A percentile compares a stretch with the other conserved stretches of the same genome.
phyloP scores from a whole-genome alignment of 495 filamentous ascomycete genomes.

The Trichoderma erinaceum region DNA sequence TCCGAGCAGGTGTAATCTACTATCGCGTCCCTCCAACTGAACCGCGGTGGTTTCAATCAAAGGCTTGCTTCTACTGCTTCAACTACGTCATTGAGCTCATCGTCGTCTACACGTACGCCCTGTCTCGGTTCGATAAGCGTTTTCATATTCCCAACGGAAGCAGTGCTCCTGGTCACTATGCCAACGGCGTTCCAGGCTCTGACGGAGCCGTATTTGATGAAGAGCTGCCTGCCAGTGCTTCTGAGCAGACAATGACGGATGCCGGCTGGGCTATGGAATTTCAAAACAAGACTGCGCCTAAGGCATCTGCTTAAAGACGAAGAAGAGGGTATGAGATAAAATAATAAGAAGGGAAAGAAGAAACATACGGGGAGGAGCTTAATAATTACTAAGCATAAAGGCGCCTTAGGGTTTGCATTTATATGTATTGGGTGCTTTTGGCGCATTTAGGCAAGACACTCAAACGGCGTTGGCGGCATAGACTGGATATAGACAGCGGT shows the following conservation, averaged over 20 bases:
- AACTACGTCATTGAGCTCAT: constrained; percentile 67
- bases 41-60: constrained; percentile 62
- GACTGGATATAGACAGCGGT: constrained; percentile 1
- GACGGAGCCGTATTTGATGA: background rate
- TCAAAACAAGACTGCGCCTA: background rate
- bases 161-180: constrained; percentile 37
- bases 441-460: background rate
- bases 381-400: background rate
- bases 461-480: background rate
- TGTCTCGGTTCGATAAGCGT: constrained; percentile 61
- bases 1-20: constrained; percentile 56
- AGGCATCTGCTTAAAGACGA: background rate
- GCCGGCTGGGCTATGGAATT: background rate
- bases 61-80: constrained; percentile 74
- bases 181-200: constrained; percentile 15
- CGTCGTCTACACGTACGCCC: constrained; percentile 57
- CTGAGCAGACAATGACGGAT: background rate
- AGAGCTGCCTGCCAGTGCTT: background rate
- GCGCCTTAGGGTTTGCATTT: background rate
- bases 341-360: background rate
- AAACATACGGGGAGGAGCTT: background rate
- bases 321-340: background rate
- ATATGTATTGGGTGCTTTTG: background rate
- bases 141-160: constrained; percentile 61
- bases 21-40: constrained; percentile 44